These are phyloP conservation scores for Hygrophorus russula DNA, from an alignment of 768 basidiomycete genomes.

Conservation along the genomic window DNA sequence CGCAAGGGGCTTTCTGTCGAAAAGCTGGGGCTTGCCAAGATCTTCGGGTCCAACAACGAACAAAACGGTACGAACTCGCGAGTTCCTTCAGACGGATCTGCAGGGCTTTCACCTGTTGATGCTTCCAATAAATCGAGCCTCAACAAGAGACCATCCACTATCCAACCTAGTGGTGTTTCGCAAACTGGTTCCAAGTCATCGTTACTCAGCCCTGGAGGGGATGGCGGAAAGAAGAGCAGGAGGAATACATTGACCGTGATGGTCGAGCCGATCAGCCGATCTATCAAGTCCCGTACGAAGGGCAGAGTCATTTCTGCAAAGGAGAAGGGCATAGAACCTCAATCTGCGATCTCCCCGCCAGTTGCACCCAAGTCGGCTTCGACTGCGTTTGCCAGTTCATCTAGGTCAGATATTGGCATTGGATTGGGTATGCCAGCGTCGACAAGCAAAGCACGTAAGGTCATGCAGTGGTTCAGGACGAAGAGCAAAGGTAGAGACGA, in stretches of 20 bases:
- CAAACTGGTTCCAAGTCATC: conserved; percentile 11
- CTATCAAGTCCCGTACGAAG: conserved; percentile 29
- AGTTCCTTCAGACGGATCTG: conserved; percentile 4
- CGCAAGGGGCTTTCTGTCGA: conserved; percentile 59
- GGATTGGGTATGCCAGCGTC: conserved; percentile 47
- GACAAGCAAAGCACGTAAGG: conserved; percentile 83
- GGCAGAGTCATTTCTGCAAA: conserved; percentile 23
- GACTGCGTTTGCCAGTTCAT: conserved; percentile 9
- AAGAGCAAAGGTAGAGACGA: conserved; percentile 44
- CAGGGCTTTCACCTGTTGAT: not conserved
- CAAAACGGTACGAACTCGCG: conserved; percentile 8
- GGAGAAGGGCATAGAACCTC: conserved; percentile 8
- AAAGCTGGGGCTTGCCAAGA: conserved; percentile 68
- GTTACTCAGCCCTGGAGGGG: conserved; percentile 17
- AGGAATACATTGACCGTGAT: conserved; percentile 83
- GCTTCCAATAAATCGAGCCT: not conserved
- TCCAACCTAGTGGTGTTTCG: conserved; percentile 10
- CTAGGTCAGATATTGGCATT: conserved; percentile 19
- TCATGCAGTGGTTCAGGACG: conserved; percentile 97
- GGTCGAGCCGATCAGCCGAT: conserved; percentile 64
- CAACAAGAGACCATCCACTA: not conserved
- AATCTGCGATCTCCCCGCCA: conserved; percentile 9
- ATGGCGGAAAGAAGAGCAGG: conserved; percentile 45
- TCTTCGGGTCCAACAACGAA: conserved; percentile 38
- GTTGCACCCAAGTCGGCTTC: conserved; percentile 4